Evolutionary conservation across 1,139 yeast species (phyloP).

Genomic region (Hansenula sp.): DNA sequence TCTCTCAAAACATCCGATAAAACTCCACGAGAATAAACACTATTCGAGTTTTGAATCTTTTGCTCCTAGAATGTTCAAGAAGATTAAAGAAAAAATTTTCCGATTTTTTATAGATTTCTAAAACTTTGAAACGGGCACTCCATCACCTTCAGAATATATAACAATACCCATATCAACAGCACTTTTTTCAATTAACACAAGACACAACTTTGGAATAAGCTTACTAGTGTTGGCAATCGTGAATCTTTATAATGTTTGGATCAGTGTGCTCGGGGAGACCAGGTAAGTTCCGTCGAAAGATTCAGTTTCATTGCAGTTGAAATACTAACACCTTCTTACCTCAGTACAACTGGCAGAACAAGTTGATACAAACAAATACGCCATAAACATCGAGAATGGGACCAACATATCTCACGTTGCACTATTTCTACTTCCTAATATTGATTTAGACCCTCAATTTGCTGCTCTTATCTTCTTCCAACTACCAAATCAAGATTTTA

Average conservation of each 20-base stretch:
- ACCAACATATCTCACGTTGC: slow-evolving; percentile 68
- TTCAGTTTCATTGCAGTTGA: not conserved
- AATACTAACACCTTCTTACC: not conserved
- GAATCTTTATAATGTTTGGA: slow-evolving; percentile 37
- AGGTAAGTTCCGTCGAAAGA: slow-evolving; percentile 12
- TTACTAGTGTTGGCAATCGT: too few species aligned
- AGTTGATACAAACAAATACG: slow-evolving; percentile 60
- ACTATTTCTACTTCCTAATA: slow-evolving; percentile 69
- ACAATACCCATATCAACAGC: too few species aligned
- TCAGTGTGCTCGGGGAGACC: slow-evolving; percentile 58
- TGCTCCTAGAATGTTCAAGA: too few species aligned
- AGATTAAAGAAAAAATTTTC: too few species aligned
- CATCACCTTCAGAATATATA: too few species aligned
- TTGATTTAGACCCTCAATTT: slow-evolving; percentile 58
- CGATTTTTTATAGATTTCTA: too few species aligned
- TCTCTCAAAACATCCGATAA: not conserved
- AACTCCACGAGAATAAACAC: too few species aligned
- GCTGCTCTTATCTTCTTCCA: slow-evolving; percentile 90
- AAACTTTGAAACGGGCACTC: too few species aligned
- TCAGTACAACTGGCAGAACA: slow-evolving; percentile 49
- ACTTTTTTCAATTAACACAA: too few species aligned
- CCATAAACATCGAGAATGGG: slow-evolving; percentile 59
- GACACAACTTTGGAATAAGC: too few species aligned
- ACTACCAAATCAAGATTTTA: slow-evolving; percentile 72
- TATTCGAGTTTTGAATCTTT: too few species aligned